phyloP scores from a whole-genome alignment of 2,329 filamentous ascomycete species.

The Samsoniella hepiali region DNA sequence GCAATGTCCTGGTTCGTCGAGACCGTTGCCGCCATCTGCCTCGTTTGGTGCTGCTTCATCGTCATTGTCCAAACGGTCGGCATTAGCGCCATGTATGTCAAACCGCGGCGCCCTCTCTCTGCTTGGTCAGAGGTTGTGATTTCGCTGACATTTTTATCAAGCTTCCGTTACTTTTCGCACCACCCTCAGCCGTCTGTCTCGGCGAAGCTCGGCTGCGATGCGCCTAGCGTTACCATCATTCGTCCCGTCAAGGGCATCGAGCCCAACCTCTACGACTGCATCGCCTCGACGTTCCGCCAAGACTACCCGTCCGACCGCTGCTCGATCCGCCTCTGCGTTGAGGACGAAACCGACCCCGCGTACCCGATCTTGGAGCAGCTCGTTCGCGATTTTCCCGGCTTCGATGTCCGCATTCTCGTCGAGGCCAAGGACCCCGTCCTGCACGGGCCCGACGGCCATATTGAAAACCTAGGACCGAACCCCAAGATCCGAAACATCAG shows the following conservation, averaged over 20 bases:
- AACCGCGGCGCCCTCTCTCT: constrained; percentile 24
- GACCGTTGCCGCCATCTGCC: constrained; percentile 44
- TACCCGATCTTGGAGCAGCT: constrained; percentile 70
- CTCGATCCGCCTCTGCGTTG: constrained; percentile 79
- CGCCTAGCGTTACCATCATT: constrained; percentile 85
- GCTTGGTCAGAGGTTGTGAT: neutral
- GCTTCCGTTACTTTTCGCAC: constrained; percentile 53
- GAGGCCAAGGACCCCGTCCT: constrained; percentile 78
- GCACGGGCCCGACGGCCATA: constrained; percentile 47
- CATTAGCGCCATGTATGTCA: constrained; percentile 51
- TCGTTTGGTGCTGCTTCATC: constrained; percentile 52
- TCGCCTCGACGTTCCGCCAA: constrained; percentile 80
- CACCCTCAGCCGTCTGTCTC: constrained; percentile 49
- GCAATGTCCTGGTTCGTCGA: constrained; percentile 33
- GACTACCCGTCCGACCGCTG: constrained; percentile 74
- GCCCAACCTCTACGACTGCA: constrained; percentile 85
- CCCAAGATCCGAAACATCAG: constrained; percentile 99
- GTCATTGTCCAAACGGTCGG: constrained; percentile 55
- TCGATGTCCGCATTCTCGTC: constrained; percentile 70
- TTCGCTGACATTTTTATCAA: constrained; percentile 20
- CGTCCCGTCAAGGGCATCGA: constrained; percentile 92
- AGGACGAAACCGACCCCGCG: constrained; percentile 70
- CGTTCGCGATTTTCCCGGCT: constrained; percentile 66
- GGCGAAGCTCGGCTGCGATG: constrained; percentile 45
- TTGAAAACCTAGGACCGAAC: constrained; percentile 75